Base-by-base conservation (phyloP, 2,329 filamentous ascomycete species). In the Dactylellina haptotyla region DNA sequence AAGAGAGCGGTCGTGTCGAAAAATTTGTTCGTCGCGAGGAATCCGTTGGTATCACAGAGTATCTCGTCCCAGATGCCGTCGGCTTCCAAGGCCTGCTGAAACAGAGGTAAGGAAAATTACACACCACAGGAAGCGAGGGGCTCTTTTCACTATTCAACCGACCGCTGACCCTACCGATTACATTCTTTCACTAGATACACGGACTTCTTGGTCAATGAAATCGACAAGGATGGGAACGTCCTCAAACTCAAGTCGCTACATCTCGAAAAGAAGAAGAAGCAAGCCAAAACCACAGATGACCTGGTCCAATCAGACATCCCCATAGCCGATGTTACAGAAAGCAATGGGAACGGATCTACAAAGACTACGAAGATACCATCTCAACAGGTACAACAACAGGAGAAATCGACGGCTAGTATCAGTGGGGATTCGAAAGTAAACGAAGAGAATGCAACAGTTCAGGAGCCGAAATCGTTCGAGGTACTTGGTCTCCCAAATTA, bases 131-230 rank as follows among this genome's bases (percentile, higher is more conserved):
- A 57, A 54, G 50, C 28, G 41, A 46, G 32, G 30, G 30, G 57
- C 25, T 20, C 16, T 45, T 46, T 6, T 14, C 6, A 34, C 14
- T 34, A 54, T 57, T 51, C 54, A 28, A 53, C 18, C 23, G 58
- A 30, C 51, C 37, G 63, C 43, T 67, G 37, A 67, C 45, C n/a
- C 43, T 16, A 34, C 58, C 32, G 45, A 43, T 25, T 46, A 30
- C 20, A 16, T 32, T 37, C 14, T 28, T 57, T 37, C 5, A 26
- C 28, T 64, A 87, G 92, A 76, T 97, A 93, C 81, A 94, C 93
- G 2, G 93, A 97, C 80, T 97, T 97, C 78, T 84, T 95, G 77
- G 93, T 97, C 77, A 93, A 96, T 79, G 93, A 97, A 81, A 94
- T 97, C 75, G 83, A 86, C 18, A 88, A 89, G 28, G 87, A 90